These are phyloP conservation scores for Russula sp. DNA, from an alignment of 768 basidiomycete genomes.

Conservation along the genomic window DNA sequence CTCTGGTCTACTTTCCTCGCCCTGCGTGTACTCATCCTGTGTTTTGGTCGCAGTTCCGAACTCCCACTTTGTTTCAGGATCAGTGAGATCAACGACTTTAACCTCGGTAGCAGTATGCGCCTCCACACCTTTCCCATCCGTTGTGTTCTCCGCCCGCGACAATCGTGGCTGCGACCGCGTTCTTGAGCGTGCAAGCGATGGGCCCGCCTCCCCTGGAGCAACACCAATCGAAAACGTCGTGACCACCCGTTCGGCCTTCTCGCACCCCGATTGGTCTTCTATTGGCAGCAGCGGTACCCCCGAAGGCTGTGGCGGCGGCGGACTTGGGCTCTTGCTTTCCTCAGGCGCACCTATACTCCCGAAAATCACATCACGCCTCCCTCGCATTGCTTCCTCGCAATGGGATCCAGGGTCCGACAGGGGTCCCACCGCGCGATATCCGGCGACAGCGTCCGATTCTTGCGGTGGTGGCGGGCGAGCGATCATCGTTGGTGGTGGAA, in stretches of 20 bases:
- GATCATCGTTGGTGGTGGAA: constrained; percentile 32
- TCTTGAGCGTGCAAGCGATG: constrained; percentile 30
- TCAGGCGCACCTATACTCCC: constrained; percentile 20
- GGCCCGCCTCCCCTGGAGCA: constrained; percentile 33
- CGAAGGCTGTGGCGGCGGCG: constrained; percentile 13
- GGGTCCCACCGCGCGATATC: constrained; percentile 31
- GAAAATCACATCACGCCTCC: constrained; percentile 21
- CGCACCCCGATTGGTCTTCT: background rate
- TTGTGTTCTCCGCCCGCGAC: background rate
- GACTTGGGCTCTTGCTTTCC: constrained; percentile 26
- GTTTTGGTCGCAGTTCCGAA: constrained; percentile 44
- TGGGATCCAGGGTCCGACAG: constrained; percentile 4
- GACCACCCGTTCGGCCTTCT: constrained; percentile 31
- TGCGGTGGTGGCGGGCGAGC: constrained; percentile 32
- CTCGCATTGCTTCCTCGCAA: constrained; percentile 6
- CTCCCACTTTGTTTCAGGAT: constrained; percentile 42
- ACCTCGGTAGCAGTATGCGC: constrained; percentile 5
- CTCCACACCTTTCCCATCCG: constrained; percentile 2
- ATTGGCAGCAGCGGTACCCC: constrained; percentile 3
- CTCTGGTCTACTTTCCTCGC: constrained; percentile 3
- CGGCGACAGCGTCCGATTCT: constrained; percentile 34
- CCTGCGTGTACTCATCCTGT: constrained; percentile 11
- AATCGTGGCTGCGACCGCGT: constrained; percentile 27
- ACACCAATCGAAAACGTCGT: constrained; percentile 43
- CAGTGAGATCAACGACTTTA: constrained; percentile 34